Evolutionary conservation across 805 yeast genomes (phyloP), one percentile per base, ranked within the genome.

Genomic region (Metschnikowia kunwiensis): DNA sequence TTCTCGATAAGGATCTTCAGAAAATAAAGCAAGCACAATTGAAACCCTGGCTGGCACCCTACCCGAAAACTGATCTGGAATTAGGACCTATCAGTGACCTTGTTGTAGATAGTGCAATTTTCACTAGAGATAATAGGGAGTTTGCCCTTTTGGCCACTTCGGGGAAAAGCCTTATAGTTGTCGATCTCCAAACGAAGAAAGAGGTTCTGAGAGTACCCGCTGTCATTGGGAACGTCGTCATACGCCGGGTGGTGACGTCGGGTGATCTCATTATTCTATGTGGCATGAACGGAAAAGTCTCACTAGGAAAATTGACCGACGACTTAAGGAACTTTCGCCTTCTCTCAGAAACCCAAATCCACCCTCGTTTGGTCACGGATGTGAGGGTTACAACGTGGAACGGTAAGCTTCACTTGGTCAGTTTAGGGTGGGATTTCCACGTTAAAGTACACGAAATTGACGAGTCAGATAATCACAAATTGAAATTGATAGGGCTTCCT

Each of bases 371-470:
- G 21, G 53, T 72, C 14, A 57, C 67, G 1, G 72, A 68, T 34
- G 63, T 68, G 19, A 63, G 61, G 40, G 35, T 38, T 7, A 33
- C 49, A 4, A 19, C 32, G 1, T 38, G 40, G 25, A 44, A 45
- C 1, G 53, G 37, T 1, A 36, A 51, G 4, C 61, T 63, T 13
- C 70, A 65, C 44, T 46, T 81, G 14, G 63, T 73, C 8, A 72
- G 84, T 1, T 60, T 77, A 43, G 86, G 88, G 3, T 72, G 81
- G 73, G 89, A 82, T 55, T 58, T 64, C 34, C 53, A 51, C 15
- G 36, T 80, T 2, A 66, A 60, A 31, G 52, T 72, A 24, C 57
- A 70, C 36, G 47, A 52, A 36, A 32, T 72, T 2, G 40, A 47
- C 6, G 44, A 47, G 2, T 13, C 16, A 8, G 47, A 43, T 1